Percentiles rank a stretch among this genome's conserved stretches.
These are phyloP conservation scores for Taphrina wiesneri DNA, from an alignment of 1,139 yeast species.

Conservation along the genomic window DNA sequence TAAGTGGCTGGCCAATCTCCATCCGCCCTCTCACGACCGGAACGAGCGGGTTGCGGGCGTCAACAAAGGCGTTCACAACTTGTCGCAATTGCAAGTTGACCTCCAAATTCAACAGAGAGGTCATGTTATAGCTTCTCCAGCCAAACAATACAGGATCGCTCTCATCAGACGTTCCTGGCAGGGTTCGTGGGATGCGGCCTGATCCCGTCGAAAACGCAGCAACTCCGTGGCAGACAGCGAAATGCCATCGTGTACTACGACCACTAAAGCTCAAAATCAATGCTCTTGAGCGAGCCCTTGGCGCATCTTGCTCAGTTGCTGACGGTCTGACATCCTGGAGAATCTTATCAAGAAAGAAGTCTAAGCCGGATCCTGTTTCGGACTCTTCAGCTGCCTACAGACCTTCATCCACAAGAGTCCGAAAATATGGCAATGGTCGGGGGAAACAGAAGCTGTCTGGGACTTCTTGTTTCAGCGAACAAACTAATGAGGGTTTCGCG, in stretches of 20 bases:
- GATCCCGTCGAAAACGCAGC: background rate
- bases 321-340: slow-evolving; percentile 27
- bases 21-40: background rate
- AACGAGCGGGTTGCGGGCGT: background rate
- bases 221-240: slow-evolving; percentile 30
- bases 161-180: background rate
- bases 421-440: slow-evolving; percentile 21
- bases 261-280: slow-evolving; percentile 31
- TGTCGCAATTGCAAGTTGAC: too few species aligned
- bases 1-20: background rate
- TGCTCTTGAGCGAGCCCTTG: slow-evolving; percentile 22
- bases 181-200: background rate
- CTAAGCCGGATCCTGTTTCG: background rate
- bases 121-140: too few species aligned
- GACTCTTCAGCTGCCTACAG: background rate
- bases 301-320: slow-evolving; percentile 8
- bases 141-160: too few species aligned
- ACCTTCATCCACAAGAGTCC: background rate
- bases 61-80: background rate
- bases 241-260: slow-evolving; percentile 29
- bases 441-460: background rate
- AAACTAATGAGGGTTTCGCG: background rate
- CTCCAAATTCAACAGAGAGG: too few species aligned
- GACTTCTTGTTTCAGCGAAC: background rate
- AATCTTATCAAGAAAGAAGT: background rate